phyloP scores from a whole-genome alignment of 352 stramenopile species.

The Phytopythium montanum region DNA sequence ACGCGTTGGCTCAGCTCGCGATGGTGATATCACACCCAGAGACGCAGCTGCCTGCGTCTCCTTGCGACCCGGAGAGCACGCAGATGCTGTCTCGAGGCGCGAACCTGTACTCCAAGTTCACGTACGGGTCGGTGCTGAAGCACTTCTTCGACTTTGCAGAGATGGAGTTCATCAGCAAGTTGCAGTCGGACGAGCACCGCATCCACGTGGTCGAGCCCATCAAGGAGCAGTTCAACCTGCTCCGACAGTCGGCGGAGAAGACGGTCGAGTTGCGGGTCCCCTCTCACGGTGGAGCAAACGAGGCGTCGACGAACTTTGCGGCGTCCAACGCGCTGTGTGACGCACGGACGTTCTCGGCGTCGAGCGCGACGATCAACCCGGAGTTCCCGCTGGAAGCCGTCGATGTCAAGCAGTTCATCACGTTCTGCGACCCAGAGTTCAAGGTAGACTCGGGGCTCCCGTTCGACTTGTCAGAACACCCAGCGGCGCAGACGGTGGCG shows the following conservation, averaged over 20 bases:
- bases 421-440: slow-evolving; percentile 64
- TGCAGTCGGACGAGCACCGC: slow-evolving; percentile 56
- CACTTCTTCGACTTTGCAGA: slow-evolving; percentile 80
- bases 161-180: slow-evolving; percentile 56
- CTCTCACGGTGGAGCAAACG: background rate
- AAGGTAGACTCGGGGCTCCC: slow-evolving; percentile 61
- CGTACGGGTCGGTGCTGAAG: slow-evolving; percentile 73
- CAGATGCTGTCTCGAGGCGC: slow-evolving; percentile 68
- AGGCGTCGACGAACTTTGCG: slow-evolving; percentile 34
- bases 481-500: slow-evolving; percentile 89
- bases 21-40: slow-evolving; percentile 59
- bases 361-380: slow-evolving; percentile 44
- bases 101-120: slow-evolving; percentile 82
- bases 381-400: slow-evolving; percentile 73
- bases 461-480: slow-evolving; percentile 92
- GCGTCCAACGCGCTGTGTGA: slow-evolving; percentile 81
- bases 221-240: slow-evolving; percentile 60
- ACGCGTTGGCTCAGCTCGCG: slow-evolving; percentile 72
- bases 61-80: slow-evolving; percentile 63
- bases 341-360: slow-evolving; percentile 32
- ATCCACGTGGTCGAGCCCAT: slow-evolving; percentile 45
- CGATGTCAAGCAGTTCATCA: slow-evolving; percentile 65
- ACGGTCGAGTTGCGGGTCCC: slow-evolving; percentile 10
- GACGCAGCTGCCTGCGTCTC: slow-evolving; percentile 50
- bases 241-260: slow-evolving; percentile 9